Conservation (phyloP, 305 asterid genomes). For the Fraxinus baroniana region DNA sequence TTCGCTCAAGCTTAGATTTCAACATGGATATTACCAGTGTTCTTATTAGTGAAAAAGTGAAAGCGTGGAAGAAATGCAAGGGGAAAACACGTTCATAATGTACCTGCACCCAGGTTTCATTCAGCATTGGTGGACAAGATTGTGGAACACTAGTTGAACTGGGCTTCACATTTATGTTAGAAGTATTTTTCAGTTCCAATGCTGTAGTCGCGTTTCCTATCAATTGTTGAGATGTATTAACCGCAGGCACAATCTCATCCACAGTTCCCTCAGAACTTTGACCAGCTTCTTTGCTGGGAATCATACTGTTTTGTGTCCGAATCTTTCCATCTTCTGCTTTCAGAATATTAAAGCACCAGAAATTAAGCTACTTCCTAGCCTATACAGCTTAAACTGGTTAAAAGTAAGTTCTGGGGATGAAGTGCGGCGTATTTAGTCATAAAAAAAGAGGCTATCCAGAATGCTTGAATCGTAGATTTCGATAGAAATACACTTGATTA, state of each 20-base stretch:
- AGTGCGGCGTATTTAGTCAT: not conserved
- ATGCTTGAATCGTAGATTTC: not conserved
- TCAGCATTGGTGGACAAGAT: constrained; percentile 34
- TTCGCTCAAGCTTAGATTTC: not conserved
- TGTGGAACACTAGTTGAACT: constrained; percentile 44
- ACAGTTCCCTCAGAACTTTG: constrained; percentile 43
- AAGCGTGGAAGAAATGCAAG: not conserved
- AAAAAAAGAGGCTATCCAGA: not conserved
- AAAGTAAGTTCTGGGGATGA: not conserved
- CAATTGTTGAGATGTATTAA: constrained; percentile 22
- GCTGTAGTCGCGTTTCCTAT: constrained; percentile 35
- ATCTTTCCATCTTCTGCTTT: constrained; percentile 49
- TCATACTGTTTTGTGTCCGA: constrained; percentile 33
- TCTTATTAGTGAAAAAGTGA: not conserved
- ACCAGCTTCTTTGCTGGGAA: constrained; percentile 38
- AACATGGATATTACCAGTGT: not conserved
- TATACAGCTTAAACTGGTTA: not conserved
- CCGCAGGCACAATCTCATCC: constrained; percentile 29
- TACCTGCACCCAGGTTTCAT: constrained; percentile 73
- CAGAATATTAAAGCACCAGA: constrained; percentile 16
- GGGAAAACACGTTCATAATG: constrained; percentile 3
- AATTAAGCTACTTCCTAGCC: not conserved
- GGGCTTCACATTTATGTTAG: constrained; percentile 38
- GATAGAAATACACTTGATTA: not conserved
- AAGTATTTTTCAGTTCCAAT: constrained; percentile 57